Conservation (phyloP, 108 stramenopile genomes). For the Hondaea fermentalgiana region DNA sequence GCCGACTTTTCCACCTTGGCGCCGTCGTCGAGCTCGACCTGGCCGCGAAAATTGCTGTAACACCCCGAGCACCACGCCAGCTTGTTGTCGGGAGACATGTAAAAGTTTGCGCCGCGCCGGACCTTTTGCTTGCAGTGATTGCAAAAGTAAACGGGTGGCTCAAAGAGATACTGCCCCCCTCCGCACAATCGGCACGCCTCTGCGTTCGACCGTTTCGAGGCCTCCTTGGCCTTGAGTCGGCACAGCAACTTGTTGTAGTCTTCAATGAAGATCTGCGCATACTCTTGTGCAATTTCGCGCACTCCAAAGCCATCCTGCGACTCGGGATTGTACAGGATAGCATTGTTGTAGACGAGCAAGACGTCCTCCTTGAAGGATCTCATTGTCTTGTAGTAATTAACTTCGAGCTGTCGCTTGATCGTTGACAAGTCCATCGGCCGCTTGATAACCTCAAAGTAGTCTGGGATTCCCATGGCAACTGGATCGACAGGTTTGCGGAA, state of each 20-base stretch:
- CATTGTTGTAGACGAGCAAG: neutral
- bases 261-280: neutral
- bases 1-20: slow-evolving; percentile 30
- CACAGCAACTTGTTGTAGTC: neutral
- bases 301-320: neutral
- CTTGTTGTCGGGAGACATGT: neutral
- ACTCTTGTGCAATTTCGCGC: neutral
- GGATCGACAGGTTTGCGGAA: slow-evolving; percentile 40
- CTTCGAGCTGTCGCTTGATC: neutral
- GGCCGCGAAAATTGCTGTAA: neutral
- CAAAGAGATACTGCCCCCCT: neutral
- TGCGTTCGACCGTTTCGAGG: neutral
- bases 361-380: neutral
- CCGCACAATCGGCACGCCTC: neutral
- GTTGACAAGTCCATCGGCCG: slow-evolving; percentile 50
- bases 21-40: slow-evolving; percentile 33
- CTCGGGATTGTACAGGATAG: slow-evolving; percentile 33
- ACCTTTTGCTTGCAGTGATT: neutral
- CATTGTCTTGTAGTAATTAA: neutral
- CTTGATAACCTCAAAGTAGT: slow-evolving; percentile 35
- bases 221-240: neutral
- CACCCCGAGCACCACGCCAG: neutral
- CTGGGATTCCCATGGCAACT: slow-evolving; percentile 24
- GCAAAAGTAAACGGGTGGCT: slow-evolving; percentile 5
- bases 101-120: neutral